phyloP scores from a whole-genome alignment of 169 alveolate species.

The Plasmodium coatneyi region DNA sequence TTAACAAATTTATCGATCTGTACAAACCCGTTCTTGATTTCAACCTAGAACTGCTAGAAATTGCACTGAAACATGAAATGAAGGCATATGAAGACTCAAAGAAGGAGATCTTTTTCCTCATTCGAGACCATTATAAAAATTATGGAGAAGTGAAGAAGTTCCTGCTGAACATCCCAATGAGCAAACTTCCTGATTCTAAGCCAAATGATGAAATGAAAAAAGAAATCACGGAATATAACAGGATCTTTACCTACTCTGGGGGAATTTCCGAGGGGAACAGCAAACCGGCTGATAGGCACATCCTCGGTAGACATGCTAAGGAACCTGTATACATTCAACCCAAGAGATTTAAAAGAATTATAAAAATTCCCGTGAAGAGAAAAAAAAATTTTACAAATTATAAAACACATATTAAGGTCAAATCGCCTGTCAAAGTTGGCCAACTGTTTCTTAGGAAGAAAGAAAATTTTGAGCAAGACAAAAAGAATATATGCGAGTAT shows the following conservation, averaged over 20 bases:
- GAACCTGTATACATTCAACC: slow-evolving; percentile 8
- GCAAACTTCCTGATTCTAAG: slow-evolving; percentile 43
- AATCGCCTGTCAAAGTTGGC: slow-evolving; percentile 10
- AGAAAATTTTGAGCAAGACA: neutral
- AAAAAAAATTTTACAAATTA: slow-evolving; percentile 2
- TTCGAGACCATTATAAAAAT: slow-evolving; percentile 6
- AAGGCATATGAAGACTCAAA: slow-evolving; percentile 7
- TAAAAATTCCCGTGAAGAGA: slow-evolving; percentile 41
- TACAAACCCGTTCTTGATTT: slow-evolving; percentile 67
- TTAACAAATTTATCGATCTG: slow-evolving; percentile 15
- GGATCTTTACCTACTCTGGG: slow-evolving; percentile 17
- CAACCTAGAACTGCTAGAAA: slow-evolving; percentile 20
- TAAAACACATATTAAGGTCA: neutral
- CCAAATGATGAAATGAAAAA: slow-evolving; percentile 52
- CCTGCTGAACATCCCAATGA: slow-evolving; percentile 10
- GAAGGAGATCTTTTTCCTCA: slow-evolving; percentile 14
- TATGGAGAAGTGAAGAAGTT: slow-evolving; percentile 1
- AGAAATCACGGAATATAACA: neutral
- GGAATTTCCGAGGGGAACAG: neutral
- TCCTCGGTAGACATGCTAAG: neutral
- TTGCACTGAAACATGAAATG: slow-evolving; percentile 2
- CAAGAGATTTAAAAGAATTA: slow-evolving; percentile 24
- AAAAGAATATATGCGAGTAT: neutral
- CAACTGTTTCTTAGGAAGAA: neutral
- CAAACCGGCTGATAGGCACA: neutral